Conservation (phyloP, 2,329 filamentous ascomycete species). For the Neofusicoccum ribis region DNA sequence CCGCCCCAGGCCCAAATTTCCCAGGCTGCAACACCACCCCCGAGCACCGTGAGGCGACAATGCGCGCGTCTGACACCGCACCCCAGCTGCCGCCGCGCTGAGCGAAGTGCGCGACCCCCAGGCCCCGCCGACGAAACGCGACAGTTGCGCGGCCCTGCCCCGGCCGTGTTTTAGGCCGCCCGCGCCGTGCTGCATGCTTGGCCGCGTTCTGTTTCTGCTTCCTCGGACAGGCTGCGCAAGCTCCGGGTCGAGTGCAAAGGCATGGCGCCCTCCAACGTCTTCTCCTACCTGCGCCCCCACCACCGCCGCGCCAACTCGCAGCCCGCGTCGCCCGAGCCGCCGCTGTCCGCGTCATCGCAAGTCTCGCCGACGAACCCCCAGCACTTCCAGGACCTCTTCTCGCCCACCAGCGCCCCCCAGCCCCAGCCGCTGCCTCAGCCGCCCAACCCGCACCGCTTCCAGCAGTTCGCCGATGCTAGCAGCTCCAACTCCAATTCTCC, state of each 20-base stretch:
- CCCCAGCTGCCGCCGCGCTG: conserved; percentile 12
- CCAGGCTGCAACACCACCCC: neutral
- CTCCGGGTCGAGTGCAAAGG: neutral
- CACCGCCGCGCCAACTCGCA: conserved; percentile 40
- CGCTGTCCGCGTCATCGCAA: conserved; percentile 25
- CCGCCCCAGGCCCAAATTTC: neutral
- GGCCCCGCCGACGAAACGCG: conserved; percentile 10
- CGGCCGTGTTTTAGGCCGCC: conserved; percentile 8
- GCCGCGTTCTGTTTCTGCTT: conserved; percentile 6
- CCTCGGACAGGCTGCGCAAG: neutral
- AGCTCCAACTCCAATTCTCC: conserved; percentile 34
- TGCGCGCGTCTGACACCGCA: conserved; percentile 2
- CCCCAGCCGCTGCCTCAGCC: conserved; percentile 26
- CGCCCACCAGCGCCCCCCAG: conserved; percentile 5
- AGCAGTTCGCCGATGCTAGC: conserved; percentile 28
- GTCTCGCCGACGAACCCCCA: conserved; percentile 28
- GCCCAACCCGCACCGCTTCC: conserved; percentile 25
- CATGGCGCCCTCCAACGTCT: conserved; percentile 43
- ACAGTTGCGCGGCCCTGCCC: conserved; percentile 13
- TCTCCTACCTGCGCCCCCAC: conserved; percentile 41
- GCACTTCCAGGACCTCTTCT: conserved; percentile 21
- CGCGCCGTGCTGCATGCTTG: neutral
- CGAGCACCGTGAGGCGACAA: neutral
- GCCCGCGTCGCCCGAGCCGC: conserved; percentile 36
- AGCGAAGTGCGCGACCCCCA: neutral